Evolutionary conservation across 2,329 filamentous ascomycete species (phyloP), one percentile per base, ranked within the genome.

Genomic region (Fusarium sublunatum): DNA sequence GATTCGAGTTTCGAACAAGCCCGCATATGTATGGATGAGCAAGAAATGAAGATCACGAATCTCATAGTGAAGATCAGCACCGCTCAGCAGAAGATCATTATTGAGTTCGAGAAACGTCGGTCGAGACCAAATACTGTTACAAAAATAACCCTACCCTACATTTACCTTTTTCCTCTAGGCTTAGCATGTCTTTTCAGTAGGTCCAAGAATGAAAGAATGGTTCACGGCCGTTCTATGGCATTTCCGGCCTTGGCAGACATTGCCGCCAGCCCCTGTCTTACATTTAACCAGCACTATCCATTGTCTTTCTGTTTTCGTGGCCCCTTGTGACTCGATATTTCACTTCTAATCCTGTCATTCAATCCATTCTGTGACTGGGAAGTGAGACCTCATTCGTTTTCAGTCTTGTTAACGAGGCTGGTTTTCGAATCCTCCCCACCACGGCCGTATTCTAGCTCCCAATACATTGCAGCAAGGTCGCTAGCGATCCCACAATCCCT

Each of bases 401-500:
- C 7, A 38, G 8, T 31, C 12, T 29, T 28, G 29, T 40, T 10
- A 36, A 58, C 41, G 34, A 42, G 41, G 44, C 47, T 47, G 32
- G 42, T 46, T 57, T 51, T 19, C 56, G 26, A 56, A 38, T 29
- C 50, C 38, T 59, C 38, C 24, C 25, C 42, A 26, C 45, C 22
- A 31, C 2, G 15, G 24, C 13, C 36, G 22, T n/a, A 50, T 58
- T 66, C 63, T 51, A 45, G 63, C 26, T 60, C 34, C 9, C 39
- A 44, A 50, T 43, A 29, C 34, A 39, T 51, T 39, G 45, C 45
- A 38, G 44, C 45, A 19, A 55, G 39, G 39, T 19, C 58, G 39
- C 50, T 64, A 65, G 44, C 19, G 19, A 58, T 53, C 35, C 62
- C 58, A 45, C 58, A 65, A 66, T 63, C 63, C 59, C 57, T 46